Conservation (phyloP, 768 basidiomycete genomes). For the Inosperma sp. region DNA sequence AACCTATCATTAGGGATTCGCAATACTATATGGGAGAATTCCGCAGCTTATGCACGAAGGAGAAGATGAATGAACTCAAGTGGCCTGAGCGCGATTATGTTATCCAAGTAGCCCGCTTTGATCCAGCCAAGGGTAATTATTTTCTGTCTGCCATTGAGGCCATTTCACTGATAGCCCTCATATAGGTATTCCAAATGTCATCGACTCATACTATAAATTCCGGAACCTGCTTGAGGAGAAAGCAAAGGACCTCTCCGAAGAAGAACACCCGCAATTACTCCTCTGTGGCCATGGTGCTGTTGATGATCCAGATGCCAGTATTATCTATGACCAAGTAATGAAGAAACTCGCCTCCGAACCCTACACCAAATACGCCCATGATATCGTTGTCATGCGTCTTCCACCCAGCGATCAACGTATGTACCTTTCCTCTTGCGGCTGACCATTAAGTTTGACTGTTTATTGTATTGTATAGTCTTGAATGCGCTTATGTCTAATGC, state of each 20-base stretch:
- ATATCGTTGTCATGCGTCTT: conserved; percentile 73
- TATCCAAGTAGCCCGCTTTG: conserved; percentile 91
- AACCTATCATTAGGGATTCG: conserved; percentile 47
- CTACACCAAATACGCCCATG: conserved; percentile 51
- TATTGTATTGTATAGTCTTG: conserved; percentile 46
- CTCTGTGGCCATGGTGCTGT: conserved; percentile 90
- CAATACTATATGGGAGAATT: conserved; percentile 89
- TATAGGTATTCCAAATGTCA: conserved; percentile 77
- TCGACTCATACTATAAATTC: conserved; percentile 85
- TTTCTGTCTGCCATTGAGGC: not conserved
- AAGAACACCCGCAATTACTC: conserved; percentile 69
- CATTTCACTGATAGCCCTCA: not conserved
- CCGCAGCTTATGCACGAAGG: conserved; percentile 67
- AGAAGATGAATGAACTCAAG: conserved; percentile 73
- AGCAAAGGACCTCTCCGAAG: conserved; percentile 37
- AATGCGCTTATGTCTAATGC: conserved; percentile 87
- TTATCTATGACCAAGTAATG: conserved; percentile 80
- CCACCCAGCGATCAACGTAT: conserved; percentile 82
- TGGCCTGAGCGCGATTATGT: conserved; percentile 85
- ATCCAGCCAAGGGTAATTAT: conserved; percentile 56
- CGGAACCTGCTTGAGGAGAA: conserved; percentile 54
- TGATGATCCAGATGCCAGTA: conserved; percentile 92
- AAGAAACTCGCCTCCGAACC: conserved; percentile 49
- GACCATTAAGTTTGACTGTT: conserved; percentile 18
- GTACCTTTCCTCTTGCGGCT: conserved; percentile 35